Percentiles rank a stretch among this genome's conserved stretches.
Conservation (phyloP, 768 basidiomycete species). For the Saitozyma sp. region DNA sequence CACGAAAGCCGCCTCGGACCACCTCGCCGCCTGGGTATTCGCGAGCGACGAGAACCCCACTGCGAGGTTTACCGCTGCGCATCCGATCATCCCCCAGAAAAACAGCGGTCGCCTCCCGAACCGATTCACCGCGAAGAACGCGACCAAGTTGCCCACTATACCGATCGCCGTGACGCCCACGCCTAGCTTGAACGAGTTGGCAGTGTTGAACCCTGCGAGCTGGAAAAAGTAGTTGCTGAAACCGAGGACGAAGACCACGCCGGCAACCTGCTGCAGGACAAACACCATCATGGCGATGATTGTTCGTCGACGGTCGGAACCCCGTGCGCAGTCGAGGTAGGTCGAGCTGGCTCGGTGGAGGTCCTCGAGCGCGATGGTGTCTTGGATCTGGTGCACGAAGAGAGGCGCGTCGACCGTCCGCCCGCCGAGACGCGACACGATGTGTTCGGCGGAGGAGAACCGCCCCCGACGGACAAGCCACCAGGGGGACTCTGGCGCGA, state of each 20-base stretch:
- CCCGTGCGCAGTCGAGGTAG: constrained; percentile 52
- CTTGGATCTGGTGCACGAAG: too few species aligned
- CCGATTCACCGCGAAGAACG: constrained; percentile 2
- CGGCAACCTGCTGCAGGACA: neutral
- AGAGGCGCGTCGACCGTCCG: too few species aligned
- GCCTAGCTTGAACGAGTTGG: constrained; percentile 6
- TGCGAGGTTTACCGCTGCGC: constrained; percentile 17
- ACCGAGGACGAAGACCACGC: constrained; percentile 14
- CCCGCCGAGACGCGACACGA: too few species aligned
- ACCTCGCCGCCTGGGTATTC: constrained; percentile 13
- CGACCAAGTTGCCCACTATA: neutral
- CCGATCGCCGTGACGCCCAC: neutral
- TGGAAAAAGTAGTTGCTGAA: constrained; percentile 23
- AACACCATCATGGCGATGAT: constrained; percentile 32
- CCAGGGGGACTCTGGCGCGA: too few species aligned
- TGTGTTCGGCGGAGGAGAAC: too few species aligned
- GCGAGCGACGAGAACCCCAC: constrained; percentile 18
- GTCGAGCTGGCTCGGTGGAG: constrained; percentile 26
- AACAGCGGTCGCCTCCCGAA: neutral
- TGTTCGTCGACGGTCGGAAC: constrained; percentile 46
- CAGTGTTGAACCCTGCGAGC: constrained; percentile 16
- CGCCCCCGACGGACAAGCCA: too few species aligned
- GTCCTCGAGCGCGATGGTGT: too few species aligned
- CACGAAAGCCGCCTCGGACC: constrained; percentile 26
- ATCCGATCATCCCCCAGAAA: constrained; percentile 18